Evolutionary conservation across 106 monocot species (phyloP).

Genomic region (Hemerocallis citrina): DNA sequence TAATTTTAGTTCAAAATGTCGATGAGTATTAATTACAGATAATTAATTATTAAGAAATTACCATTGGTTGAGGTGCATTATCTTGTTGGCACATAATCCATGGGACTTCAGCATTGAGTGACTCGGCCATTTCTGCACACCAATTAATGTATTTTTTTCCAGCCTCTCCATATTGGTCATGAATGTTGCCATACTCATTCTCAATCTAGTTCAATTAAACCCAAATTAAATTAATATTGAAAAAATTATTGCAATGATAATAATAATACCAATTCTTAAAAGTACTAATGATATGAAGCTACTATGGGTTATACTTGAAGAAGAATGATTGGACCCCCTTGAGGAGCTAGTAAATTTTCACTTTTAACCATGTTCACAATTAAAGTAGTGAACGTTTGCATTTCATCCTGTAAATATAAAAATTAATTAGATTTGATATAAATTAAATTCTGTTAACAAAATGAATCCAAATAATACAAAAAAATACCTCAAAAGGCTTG

Average conservation of each 20-base stretch:
- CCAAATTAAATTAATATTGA: background rate
- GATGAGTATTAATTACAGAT: background rate
- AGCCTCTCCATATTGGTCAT: conserved; percentile 1
- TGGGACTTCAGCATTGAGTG: conserved; percentile 23
- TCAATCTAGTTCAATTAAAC: conserved; percentile 17
- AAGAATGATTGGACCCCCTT: conserved; percentile 60
- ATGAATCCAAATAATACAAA: background rate
- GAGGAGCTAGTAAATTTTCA: conserved; percentile 21
- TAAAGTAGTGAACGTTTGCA: conserved; percentile 44
- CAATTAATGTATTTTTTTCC: conserved; percentile 24
- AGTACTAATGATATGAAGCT: background rate
- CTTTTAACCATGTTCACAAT: conserved; percentile 36
- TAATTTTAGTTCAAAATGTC: background rate
- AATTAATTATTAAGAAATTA: background rate
- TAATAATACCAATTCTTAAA: too few relatives aligned
- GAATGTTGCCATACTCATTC: conserved; percentile 28
- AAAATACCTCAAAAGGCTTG: conserved; percentile 17
- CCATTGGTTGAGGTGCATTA: conserved; percentile 31
- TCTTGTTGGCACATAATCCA: conserved; percentile 36
- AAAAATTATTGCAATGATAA: background rate
- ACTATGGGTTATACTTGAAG: conserved; percentile 22
- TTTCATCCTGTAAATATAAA: conserved; percentile 21
- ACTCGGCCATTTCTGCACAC: conserved; percentile 22
- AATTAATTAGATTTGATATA: background rate
- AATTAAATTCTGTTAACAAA: background rate